Evolutionary conservation across 768 basidiomycete genomes (phyloP), one percentile per base, ranked within the genome.

Genomic region (Rhodotorula paludigena): DNA sequence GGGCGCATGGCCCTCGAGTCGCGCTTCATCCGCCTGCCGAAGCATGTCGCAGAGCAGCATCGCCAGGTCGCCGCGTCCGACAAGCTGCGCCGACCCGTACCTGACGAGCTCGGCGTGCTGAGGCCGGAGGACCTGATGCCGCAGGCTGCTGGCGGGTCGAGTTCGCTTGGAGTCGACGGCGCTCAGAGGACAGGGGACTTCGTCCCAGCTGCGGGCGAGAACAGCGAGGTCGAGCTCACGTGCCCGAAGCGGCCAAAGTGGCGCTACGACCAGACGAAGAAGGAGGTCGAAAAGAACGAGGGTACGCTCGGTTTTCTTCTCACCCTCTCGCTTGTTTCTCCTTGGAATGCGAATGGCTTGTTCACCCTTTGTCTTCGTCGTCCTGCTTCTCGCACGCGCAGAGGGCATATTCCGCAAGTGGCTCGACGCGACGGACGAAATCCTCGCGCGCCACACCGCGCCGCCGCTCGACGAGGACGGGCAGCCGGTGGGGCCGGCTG

Each of bases 161-260:
- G 32, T 57, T 76, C 25, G n/a, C n/a, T n/a, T n/a, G n/a, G n/a
- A n/a, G 48, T 63, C 47, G n/a, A 28, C 47, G n/a, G 11, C 12
- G n/a, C 25, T 25, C n/a, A 48, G 8, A 5, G 8, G 2, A 28
- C 47, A 12, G 47, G 10, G 14, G 44, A 23, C 15, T 45, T 42
- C 41, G 18, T 5, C 41, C 14, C 8, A 15, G 2, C 21, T 4
- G 36, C 72, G 5, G 45, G 28, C 15, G 63, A 60, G 47, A 32
- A 49, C 5, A n/a, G 30, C 28, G 73, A 72, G 20, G 69, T 72
- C n/a, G 71, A 68, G 25, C 69, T 84, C 67, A 77, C 75, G 20
- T 82, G 82, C 74, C 90, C 90, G 25, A 84, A 79, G 69, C 77
- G 93, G 64, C 92, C 93, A 6, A 91, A 87, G 77, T 96, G 92